Conservation (phyloP, 2,329 filamentous ascomycete genomes). For the Ophiocordyceps polyrhachis-furcata region DNA sequence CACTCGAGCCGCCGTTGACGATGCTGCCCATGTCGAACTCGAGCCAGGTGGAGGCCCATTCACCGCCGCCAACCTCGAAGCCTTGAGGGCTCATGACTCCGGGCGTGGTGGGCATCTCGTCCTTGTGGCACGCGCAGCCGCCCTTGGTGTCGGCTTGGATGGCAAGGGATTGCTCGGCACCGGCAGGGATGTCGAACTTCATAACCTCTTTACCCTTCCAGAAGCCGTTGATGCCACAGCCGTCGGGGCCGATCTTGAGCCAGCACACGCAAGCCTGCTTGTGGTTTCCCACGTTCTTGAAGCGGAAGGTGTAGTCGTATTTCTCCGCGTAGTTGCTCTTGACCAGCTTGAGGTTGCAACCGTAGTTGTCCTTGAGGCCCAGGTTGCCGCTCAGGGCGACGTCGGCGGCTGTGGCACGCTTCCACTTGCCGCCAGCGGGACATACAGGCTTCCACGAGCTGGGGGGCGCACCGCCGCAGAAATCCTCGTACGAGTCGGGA, state of each 20-base stretch:
- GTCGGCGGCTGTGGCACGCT: conserved; percentile 27
- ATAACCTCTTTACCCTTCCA: conserved; percentile 22
- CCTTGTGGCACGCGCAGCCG: conserved; percentile 23
- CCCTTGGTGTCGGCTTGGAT: conserved; percentile 29
- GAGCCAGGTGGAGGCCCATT: conserved; percentile 26
- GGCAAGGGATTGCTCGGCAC: conserved; percentile 21
- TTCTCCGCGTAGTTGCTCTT: conserved; percentile 13
- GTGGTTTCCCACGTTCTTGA: conserved; percentile 17
- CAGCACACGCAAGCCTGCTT: conserved; percentile 23
- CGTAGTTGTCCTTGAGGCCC: conserved; percentile 21
- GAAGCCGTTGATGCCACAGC: conserved; percentile 25
- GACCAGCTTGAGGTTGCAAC: conserved; percentile 33
- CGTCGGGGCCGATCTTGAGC: conserved; percentile 32
- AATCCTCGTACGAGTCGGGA: too few relatives aligned
- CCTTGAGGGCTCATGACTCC: too few relatives aligned
- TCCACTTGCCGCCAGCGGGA: conserved; percentile 12
- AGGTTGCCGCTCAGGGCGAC: conserved; percentile 30
- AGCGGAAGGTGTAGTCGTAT: conserved; percentile 26
- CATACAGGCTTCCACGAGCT: neutral
- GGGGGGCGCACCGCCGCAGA: too few relatives aligned
- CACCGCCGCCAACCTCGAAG: conserved; percentile 10
- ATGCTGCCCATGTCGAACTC: conserved; percentile 29
- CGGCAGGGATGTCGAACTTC: conserved; percentile 20
- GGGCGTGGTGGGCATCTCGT: conserved; percentile 14
- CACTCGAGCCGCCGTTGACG: conserved; percentile 28